Evolutionary conservation across 2,329 filamentous ascomycete genomes (phyloP).

Genomic region (Aspergillus chevalieri): DNA sequence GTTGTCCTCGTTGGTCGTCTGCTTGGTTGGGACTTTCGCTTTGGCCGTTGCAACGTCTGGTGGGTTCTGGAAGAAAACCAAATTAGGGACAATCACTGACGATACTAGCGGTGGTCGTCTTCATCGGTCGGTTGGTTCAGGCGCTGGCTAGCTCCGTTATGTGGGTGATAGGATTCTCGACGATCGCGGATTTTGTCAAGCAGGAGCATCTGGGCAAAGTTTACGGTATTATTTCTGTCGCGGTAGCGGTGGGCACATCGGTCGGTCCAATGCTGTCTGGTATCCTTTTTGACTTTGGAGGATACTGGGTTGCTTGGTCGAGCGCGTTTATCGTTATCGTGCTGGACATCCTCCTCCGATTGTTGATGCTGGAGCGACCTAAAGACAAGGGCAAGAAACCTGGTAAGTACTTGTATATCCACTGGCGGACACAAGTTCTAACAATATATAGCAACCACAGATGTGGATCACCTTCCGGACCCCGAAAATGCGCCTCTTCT

Average conservation of each 20-base stretch:
- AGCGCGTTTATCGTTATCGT: conserved; percentile 17
- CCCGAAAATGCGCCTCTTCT: conserved; percentile 9
- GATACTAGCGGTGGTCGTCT: conserved; percentile 15
- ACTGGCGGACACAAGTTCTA: background rate
- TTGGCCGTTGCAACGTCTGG: conserved; percentile 17
- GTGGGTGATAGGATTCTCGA: conserved; percentile 24
- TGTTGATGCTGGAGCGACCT: conserved; percentile 14
- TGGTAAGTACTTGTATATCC: background rate
- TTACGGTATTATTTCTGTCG: background rate
- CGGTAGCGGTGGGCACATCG: conserved; percentile 12
- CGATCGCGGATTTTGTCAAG: conserved; percentile 15
- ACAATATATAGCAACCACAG: background rate
- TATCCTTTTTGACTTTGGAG: conserved; percentile 15
- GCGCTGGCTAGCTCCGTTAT: conserved; percentile 19
- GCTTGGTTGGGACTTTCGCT: conserved; percentile 16
- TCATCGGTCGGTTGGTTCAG: conserved; percentile 23
- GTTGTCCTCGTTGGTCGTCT: conserved; percentile 13
- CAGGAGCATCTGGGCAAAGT: conserved; percentile 14
- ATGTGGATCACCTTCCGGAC: background rate
- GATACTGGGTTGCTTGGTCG: conserved; percentile 23
- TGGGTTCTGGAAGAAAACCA: conserved; percentile 7
- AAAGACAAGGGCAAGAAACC: background rate
- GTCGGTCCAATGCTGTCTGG: conserved; percentile 21
- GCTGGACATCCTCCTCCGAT: conserved; percentile 24
- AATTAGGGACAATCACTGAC: background rate